Evolutionary conservation across 2,329 filamentous ascomycete species (phyloP).

Genomic region (Penicillium sp.): DNA sequence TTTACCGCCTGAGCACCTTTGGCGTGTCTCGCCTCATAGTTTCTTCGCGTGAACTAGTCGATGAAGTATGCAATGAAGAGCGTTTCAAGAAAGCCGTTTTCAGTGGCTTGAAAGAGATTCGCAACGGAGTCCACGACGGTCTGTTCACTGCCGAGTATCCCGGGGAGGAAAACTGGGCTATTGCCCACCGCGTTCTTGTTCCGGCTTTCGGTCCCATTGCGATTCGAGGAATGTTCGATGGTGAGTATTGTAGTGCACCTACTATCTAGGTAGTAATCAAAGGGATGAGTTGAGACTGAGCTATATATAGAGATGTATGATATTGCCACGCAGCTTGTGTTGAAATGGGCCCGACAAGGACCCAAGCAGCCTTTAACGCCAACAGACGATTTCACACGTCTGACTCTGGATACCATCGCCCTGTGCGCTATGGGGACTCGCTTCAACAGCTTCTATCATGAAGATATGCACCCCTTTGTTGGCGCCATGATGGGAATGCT

Average conservation of each 20-base stretch:
- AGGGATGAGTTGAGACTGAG: conserved; percentile 25
- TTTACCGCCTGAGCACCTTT: conserved; percentile 54
- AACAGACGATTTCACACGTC: conserved; percentile 66
- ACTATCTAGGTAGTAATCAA: not conserved
- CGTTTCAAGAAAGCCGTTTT: conserved; percentile 59
- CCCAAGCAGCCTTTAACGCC: conserved; percentile 54
- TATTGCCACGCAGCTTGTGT: not conserved
- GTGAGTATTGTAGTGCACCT: conserved; percentile 29
- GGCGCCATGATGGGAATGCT: conserved; percentile 64
- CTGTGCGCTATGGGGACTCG: conserved; percentile 68
- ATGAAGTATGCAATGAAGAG: conserved; percentile 63
- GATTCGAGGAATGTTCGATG: conserved; percentile 44
- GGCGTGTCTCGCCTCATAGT: conserved; percentile 47
- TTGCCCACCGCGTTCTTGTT: conserved; percentile 52
- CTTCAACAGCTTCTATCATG: conserved; percentile 72
- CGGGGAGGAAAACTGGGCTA: conserved; percentile 57
- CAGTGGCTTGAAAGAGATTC: conserved; percentile 51
- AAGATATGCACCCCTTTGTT: conserved; percentile 64
- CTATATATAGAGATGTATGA: not conserved
- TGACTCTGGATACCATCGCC: conserved; percentile 68
- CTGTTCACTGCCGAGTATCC: conserved; percentile 56
- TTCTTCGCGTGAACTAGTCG: conserved; percentile 52
- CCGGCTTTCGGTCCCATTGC: conserved; percentile 47
- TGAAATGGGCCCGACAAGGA: conserved; percentile 42
- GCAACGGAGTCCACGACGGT: conserved; percentile 60